These are phyloP conservation scores for Penicillium sp. DNA, from an alignment of 2,329 filamentous ascomycete species.

Conservation along the genomic window DNA sequence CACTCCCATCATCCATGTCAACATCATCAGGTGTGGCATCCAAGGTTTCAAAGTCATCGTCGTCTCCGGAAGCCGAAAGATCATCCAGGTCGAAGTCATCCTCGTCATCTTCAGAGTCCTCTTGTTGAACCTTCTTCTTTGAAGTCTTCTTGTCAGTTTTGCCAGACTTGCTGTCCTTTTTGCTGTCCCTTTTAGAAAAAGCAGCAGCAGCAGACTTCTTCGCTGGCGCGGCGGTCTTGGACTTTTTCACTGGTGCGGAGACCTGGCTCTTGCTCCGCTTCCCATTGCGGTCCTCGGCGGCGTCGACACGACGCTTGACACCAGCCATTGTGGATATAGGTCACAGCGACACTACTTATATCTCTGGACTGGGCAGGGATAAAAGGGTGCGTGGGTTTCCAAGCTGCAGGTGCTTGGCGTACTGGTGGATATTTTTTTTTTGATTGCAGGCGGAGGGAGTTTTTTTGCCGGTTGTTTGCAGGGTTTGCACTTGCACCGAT, in stretches of 20 bases:
- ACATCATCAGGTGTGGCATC: conserved; percentile 25
- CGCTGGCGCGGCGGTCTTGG: conserved; percentile 28
- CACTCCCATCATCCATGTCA: conserved; percentile 48
- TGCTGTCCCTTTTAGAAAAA: conserved; percentile 33
- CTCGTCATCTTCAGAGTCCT: conserved; percentile 45
- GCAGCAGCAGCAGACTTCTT: conserved; percentile 26
- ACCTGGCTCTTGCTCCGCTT: conserved; percentile 44
- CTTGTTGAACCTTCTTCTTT: conserved; percentile 40
- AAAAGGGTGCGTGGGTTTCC: conserved; percentile 13
- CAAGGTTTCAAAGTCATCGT: conserved; percentile 30
- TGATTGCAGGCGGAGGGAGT: conserved; percentile 32
- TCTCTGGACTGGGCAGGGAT: conserved; percentile 10
- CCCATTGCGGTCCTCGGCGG: conserved; percentile 41
- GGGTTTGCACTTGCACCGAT: conserved; percentile 30
- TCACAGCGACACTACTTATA: conserved; percentile 14
- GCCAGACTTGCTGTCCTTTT: conserved; percentile 34
- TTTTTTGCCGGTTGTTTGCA: conserved; percentile 40
- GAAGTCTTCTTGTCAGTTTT: conserved; percentile 38
- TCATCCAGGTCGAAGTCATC: conserved; percentile 60
- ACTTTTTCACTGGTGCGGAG: conserved; percentile 31
- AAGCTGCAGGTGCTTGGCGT: conserved; percentile 26
- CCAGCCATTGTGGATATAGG: conserved; percentile 38
- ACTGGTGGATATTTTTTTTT: conserved; percentile 34
- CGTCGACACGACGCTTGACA: conserved; percentile 44
- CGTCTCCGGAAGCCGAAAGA: conserved; percentile 47